Evolutionary conservation across 2,329 filamentous ascomycete species (phyloP), one percentile per base, ranked within the genome.

Genomic region (Penicillium hesseltinei): DNA sequence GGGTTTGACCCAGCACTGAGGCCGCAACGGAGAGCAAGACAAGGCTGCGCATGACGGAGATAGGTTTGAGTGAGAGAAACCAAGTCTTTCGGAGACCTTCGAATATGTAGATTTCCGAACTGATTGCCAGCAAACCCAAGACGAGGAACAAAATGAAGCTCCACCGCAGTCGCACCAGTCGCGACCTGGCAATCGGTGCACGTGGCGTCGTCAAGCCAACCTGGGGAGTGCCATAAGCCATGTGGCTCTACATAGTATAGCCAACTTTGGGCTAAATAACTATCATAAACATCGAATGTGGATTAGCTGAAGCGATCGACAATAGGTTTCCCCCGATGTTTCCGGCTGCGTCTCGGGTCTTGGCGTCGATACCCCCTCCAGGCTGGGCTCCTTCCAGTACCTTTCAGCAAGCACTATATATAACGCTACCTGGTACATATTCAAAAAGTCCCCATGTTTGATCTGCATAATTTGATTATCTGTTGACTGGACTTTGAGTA

Each of bases 1-100:
- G 63, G n/a, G 49, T 54, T 27, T 64, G 42, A 29, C 31, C 59
- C 8, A 63, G 46, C 7, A 36, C 60, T 9, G 57, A 42, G 42
- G 57, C 38, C 6, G 51, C 53, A 19, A 19, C 47, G 17, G 57
- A 52, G 33, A 65, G 25, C 15, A 62, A 11, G 21, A 45, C 40
- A 21, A 53, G 21, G 17, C 43, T 46, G 45, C 57, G 61, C 62
- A 65, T 64, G 11, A 19, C 40, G 33, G 36, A 29, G 25, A 48
- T 15, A 8, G 17, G 49, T 7, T 35, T 25, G n/a, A 29, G 35
- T 1, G 35, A 52, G 17, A n/a, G 36, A 13, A 35, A 53, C 35
- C 49, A 53, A 15, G 11, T 17, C 10, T 44, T 13, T 15, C 31
- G 31, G 15, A 52, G 27, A 33, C 33, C 29, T 35, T 44, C 19